A percentile compares a stretch with the other conserved stretches of the same genome.
phyloP scores from a whole-genome alignment of 768 basidiomycete genomes.

The Psilocybe cyanescens region DNA sequence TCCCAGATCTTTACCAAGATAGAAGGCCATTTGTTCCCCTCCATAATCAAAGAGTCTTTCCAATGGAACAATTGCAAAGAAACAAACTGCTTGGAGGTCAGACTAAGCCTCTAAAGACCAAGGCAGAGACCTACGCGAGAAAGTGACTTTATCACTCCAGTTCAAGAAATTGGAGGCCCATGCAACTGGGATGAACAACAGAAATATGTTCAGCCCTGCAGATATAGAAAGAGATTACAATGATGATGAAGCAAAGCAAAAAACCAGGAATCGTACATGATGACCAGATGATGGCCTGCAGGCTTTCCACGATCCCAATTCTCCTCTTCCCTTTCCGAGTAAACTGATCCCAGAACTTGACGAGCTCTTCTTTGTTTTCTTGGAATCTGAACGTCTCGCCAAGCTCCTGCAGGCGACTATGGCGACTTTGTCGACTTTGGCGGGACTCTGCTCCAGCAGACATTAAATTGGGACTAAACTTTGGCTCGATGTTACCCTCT shows the following conservation, averaged over 20 bases:
- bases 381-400: slow-evolving; percentile 17
- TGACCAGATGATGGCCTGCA: slow-evolving; percentile 49
- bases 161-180: slow-evolving; percentile 59
- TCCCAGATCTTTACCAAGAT: slow-evolving; percentile 64
- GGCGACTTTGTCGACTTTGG: slow-evolving; percentile 11
- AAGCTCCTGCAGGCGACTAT: slow-evolving; percentile 13
- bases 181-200: slow-evolving; percentile 61
- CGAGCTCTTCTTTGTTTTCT: slow-evolving; percentile 27
- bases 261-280: slow-evolving; percentile 46
- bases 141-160: slow-evolving; percentile 43
- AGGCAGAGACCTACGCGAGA: slow-evolving; percentile 41
- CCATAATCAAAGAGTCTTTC: slow-evolving; percentile 71
- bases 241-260: not conserved
- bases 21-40: slow-evolving; percentile 57
- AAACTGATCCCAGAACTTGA: slow-evolving; percentile 48
- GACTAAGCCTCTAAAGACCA: not conserved
- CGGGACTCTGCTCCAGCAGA: slow-evolving; percentile 19
- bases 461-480: slow-evolving; percentile 4
- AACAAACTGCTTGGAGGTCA: slow-evolving; percentile 51
- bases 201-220: slow-evolving; percentile 60
- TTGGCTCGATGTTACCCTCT: slow-evolving; percentile 10
- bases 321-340: slow-evolving; percentile 48
- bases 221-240: not conserved
- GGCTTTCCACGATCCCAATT: slow-evolving; percentile 45
- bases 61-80: slow-evolving; percentile 68